A percentile compares a stretch with the other conserved stretches of the same genome.
Conservation (phyloP, 2,329 filamentous ascomycete species). For the Fusarium scirpi region DNA sequence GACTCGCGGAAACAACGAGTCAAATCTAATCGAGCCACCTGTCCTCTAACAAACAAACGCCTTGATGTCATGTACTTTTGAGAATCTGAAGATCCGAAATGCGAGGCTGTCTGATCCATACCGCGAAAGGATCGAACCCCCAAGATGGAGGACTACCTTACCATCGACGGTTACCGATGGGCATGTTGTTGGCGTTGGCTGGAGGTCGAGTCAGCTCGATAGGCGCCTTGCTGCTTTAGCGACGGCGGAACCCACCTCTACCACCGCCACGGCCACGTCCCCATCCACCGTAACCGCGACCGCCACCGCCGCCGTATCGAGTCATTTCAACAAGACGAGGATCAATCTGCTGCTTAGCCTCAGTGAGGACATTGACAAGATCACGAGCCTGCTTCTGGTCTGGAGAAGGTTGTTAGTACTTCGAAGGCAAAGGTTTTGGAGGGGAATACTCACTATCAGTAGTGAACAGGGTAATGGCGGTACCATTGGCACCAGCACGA, state of each 20-base stretch:
- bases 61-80: slow-evolving; percentile 48
- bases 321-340: slow-evolving; percentile 96
- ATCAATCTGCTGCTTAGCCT: slow-evolving; percentile 98
- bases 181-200: slow-evolving; percentile 64
- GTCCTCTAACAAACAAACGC: slow-evolving; percentile 49
- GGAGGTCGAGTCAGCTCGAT: slow-evolving; percentile 53
- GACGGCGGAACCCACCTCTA: slow-evolving; percentile 61
- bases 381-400: slow-evolving; percentile 97
- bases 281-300: slow-evolving; percentile 78
- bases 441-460: slow-evolving; percentile 88
- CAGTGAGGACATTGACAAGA: slow-evolving; percentile 89
- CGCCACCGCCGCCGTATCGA: slow-evolving; percentile 86
- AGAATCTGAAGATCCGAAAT: slow-evolving; percentile 30
- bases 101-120: slow-evolving; percentile 29
- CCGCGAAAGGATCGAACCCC: slow-evolving; percentile 27
- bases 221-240: slow-evolving; percentile 49
- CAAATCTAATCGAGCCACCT: slow-evolving; percentile 48
- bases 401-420: slow-evolving; percentile 58
- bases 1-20: slow-evolving; percentile 40
- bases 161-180: slow-evolving; percentile 64
- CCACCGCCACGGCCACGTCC: slow-evolving; percentile 72
- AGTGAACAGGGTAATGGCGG: slow-evolving; percentile 98
- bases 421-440: background rate
- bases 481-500: slow-evolving; percentile 92
- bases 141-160: slow-evolving; percentile 50